A percentile compares a stretch with the other conserved stretches of the same genome.
Conservation (phyloP, 2,329 filamentous ascomycete species). For the Ceratocystiopsis sp. region DNA sequence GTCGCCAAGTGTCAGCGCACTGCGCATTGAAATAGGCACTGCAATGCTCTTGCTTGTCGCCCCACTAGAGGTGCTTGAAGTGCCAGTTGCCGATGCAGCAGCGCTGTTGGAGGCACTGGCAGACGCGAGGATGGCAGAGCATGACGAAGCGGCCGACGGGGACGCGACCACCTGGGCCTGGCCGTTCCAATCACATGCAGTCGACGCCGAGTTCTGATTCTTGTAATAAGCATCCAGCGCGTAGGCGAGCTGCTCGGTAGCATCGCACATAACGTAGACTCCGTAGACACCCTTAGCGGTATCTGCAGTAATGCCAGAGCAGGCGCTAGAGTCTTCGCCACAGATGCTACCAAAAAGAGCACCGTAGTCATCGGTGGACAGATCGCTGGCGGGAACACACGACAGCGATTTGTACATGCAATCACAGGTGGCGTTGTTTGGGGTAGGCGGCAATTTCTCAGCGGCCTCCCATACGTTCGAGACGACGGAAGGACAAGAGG, state of each 20-base stretch:
- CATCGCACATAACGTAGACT: constrained; percentile 60
- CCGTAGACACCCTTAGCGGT: constrained; percentile 53
- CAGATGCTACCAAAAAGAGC: constrained; percentile 62
- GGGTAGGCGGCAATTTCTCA: constrained; percentile 59
- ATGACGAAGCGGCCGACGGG: constrained; percentile 30
- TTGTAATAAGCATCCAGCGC: constrained; percentile 60
- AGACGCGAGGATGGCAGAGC: constrained; percentile 40
- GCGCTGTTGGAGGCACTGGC: constrained; percentile 40
- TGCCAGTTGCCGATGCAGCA: constrained; percentile 31
- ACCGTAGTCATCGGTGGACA: constrained; percentile 42
- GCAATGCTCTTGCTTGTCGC: constrained; percentile 20
- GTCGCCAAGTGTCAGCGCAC: constrained; percentile 28
- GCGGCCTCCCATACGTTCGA: constrained; percentile 49
- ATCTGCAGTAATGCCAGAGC: constrained; percentile 52
- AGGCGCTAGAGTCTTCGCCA: constrained; percentile 36
- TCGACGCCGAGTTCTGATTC: constrained; percentile 30
- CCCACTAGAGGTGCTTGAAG: constrained; percentile 16
- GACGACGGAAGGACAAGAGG: constrained; percentile 51
- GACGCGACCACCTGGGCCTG: constrained; percentile 38
- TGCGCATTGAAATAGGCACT: constrained; percentile 19
- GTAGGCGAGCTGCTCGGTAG: constrained; percentile 54
- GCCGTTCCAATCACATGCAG: constrained; percentile 57
- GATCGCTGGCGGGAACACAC: constrained; percentile 47
- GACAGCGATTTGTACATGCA: constrained; percentile 67
- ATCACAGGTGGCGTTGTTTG: constrained; percentile 60